A percentile compares a stretch with the other conserved stretches of the same genome.
These are phyloP conservation scores for Astragalus membranaceus DNA, from an alignment of 306 rosid genomes.

Conservation along the genomic window DNA sequence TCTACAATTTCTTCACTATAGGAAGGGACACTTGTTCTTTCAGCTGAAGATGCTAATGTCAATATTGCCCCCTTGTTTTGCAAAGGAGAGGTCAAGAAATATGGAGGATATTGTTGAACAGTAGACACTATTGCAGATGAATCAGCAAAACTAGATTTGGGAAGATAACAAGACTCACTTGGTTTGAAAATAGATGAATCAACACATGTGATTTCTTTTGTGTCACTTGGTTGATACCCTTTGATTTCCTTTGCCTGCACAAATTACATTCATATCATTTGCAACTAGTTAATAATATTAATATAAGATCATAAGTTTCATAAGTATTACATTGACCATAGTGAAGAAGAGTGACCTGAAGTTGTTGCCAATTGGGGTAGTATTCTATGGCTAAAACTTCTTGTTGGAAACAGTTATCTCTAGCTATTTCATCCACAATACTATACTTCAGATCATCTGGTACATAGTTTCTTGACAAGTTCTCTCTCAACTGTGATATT, in stretches of 20 bases:
- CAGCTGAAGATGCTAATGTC: slow-evolving; percentile 24
- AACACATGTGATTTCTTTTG: slow-evolving; percentile 8
- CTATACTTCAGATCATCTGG: slow-evolving; percentile 47
- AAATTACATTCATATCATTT: not conserved
- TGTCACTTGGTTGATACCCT: slow-evolving; percentile 1
- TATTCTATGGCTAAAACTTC: slow-evolving; percentile 54
- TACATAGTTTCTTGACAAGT: slow-evolving; percentile 32
- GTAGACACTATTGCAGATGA: slow-evolving; percentile 23
- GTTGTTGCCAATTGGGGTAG: slow-evolving; percentile 50
- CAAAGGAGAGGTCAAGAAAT: slow-evolving; percentile 9
- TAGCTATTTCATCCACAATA: slow-evolving; percentile 55
- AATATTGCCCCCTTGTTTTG: slow-evolving; percentile 15
- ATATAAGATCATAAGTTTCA: not conserved
- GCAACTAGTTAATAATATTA: no score
- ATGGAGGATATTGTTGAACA: slow-evolving; percentile 30
- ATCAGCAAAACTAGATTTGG: not conserved
- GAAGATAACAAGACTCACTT: slow-evolving; percentile 9
- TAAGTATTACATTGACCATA: not conserved
- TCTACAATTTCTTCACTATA: slow-evolving; percentile 24
- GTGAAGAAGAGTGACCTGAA: slow-evolving; percentile 36
- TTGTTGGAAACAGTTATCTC: slow-evolving; percentile 38
- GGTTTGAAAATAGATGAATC: slow-evolving; percentile 13
- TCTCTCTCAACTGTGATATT: slow-evolving; percentile 52
- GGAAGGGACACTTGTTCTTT: slow-evolving; percentile 24
- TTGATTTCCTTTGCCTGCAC: slow-evolving; percentile 33